These are phyloP conservation scores for Basidiobolus heterosporus DNA, from an alignment of 371 early-diverging fungal genomes.

Conservation along the genomic window DNA sequence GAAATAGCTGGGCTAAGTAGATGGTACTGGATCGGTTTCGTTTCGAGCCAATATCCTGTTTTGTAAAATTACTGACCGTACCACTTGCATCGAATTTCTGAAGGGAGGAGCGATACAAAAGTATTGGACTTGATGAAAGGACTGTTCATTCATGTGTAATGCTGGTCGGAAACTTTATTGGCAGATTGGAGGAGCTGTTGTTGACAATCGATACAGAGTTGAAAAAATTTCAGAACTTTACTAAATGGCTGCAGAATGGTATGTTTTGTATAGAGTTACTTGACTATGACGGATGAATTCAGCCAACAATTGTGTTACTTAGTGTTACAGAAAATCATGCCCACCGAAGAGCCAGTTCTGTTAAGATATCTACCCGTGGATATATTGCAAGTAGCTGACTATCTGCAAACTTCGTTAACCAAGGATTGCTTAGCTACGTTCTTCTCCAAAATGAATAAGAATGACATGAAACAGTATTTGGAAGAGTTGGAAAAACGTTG, in stretches of 20 bases:
- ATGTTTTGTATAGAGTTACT: neutral
- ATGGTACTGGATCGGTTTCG: slow-evolving; percentile 5
- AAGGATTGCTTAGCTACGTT: slow-evolving; percentile 3
- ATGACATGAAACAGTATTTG: too few species aligned
- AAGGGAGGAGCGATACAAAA: slow-evolving; percentile 7
- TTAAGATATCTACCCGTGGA: neutral
- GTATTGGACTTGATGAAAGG: slow-evolving; percentile 5
- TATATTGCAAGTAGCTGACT: slow-evolving; percentile 2
- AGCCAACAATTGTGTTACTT: neutral
- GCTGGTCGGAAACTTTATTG: slow-evolving; percentile 2
- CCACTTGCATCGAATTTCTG: too few species aligned
- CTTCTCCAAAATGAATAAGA: too few species aligned
- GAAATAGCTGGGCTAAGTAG: slow-evolving; percentile 11
- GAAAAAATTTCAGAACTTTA: slow-evolving; percentile 7
- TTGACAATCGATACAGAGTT: slow-evolving; percentile 1
- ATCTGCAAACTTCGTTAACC: slow-evolving; percentile 3
- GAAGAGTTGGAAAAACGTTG: too few species aligned
- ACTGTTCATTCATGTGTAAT: slow-evolving; percentile 6
- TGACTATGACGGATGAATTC: neutral
- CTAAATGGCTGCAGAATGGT: slow-evolving; percentile 9
- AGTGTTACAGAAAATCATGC: slow-evolving; percentile 5
- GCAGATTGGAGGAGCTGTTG: slow-evolving; percentile 4
- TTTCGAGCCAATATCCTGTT: neutral
- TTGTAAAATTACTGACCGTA: neutral
- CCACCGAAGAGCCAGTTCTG: neutral